Base-by-base conservation (phyloP, 805 yeast species). In the Barnettozyma salicaria region DNA sequence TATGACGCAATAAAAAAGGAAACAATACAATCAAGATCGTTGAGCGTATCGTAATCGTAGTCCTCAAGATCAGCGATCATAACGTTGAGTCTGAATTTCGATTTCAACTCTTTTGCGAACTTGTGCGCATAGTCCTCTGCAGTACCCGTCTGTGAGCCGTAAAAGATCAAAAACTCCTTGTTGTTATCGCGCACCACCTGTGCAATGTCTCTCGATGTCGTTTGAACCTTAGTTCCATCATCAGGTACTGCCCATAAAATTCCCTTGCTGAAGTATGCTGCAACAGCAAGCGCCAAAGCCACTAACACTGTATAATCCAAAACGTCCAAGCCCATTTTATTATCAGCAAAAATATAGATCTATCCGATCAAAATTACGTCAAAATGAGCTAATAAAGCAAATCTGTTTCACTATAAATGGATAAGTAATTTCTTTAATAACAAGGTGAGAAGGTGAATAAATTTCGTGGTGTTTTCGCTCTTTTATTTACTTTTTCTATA, bases 131-230 rank as follows among this genome's bases (percentile, higher is more conserved):
- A 90, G 56, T 92, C 98, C 64, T 92, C 98, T 30, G 97, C 96
- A 13, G 98, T 92, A 46, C 98, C 98, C 5, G 98, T 92, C 64
- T 92, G 99, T 11, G 97, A 89, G 13, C 96, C 97, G 58, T 73
- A 92, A 43, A 92, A 72, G 4, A 92, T 80, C 30, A 88, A 65
- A 25, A 84, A 81, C 46, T 82, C 80, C 63, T 90, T 89, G 43
- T 74, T 70, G 51, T 78, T 78, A 26, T 65, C 64, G 34, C 65
- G 64, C 48, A 90, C 58, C 3, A 73, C 74, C 40, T 74, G 75
- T 8, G 72, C 65, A 30, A 83, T 61, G 56, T 79, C 78, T 53
- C 87, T 67, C 12, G 77, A 66, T 8, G 68, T 65, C 2, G 61
- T 41, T 4, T 48, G 56, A n/a, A 61, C 61, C 24, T 58, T 49